Evolutionary conservation across 2,329 filamentous ascomycete species (phyloP).

Genomic region (Fusarium sarcochroum): DNA sequence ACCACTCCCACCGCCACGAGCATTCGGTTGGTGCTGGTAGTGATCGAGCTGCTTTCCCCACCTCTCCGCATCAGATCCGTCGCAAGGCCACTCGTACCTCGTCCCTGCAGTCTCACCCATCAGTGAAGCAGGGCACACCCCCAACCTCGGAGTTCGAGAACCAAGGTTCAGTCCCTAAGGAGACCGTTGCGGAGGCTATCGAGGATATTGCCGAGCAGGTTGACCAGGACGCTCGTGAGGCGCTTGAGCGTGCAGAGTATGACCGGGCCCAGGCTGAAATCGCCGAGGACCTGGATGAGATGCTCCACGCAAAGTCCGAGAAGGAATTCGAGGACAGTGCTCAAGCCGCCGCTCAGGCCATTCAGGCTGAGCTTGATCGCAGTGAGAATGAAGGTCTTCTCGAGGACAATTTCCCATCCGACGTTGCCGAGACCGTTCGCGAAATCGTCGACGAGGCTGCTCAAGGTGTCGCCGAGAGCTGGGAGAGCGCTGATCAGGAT

Average conservation of each 20-base stretch:
- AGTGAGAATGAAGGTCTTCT: slow-evolving; percentile 66
- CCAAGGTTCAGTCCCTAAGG: slow-evolving; percentile 63
- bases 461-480: slow-evolving; percentile 81
- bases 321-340: slow-evolving; percentile 67
- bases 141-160: slow-evolving; percentile 51
- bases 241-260: slow-evolving; percentile 69
- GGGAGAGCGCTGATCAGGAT: slow-evolving; percentile 88
- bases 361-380: slow-evolving; percentile 69
- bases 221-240: slow-evolving; percentile 72
- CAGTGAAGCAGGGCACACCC: slow-evolving; percentile 50
- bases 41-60: slow-evolving; percentile 61
- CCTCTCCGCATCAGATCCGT: slow-evolving; percentile 60
- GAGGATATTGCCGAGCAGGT: slow-evolving; percentile 71
- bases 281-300: slow-evolving; percentile 60
- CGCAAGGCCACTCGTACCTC: slow-evolving; percentile 56
- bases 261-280: slow-evolving; percentile 65
- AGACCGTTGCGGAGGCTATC: slow-evolving; percentile 80
- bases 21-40: slow-evolving; percentile 54
- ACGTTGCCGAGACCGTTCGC: slow-evolving; percentile 57
- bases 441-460: slow-evolving; percentile 64
- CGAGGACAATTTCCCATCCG: slow-evolving; percentile 60
- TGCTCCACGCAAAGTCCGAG: slow-evolving; percentile 66
- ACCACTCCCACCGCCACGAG: slow-evolving; percentile 55
- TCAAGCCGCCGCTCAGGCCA: slow-evolving; percentile 61
- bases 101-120: slow-evolving; percentile 50